These are phyloP conservation scores for Epichloe elymi DNA, from an alignment of 2,329 filamentous ascomycete species.

Conservation along the genomic window DNA sequence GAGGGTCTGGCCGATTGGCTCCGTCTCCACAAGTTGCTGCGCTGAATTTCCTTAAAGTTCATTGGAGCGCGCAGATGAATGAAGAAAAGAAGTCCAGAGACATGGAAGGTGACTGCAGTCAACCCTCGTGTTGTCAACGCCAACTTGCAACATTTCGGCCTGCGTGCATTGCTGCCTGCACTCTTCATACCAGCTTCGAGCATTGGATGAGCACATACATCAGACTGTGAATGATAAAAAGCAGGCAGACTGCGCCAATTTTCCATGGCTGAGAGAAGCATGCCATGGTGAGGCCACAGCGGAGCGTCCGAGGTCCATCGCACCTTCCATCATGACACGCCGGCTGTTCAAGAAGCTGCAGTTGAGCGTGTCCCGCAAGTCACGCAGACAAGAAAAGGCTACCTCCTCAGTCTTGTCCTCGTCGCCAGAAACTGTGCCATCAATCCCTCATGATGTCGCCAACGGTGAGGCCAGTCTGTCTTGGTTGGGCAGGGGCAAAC, in stretches of 20 bases:
- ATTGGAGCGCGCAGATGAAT: background rate
- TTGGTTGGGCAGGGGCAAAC: background rate
- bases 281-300: slow-evolving; percentile 2
- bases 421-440: slow-evolving; percentile 1
- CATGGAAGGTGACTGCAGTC: background rate
- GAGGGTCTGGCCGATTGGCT: no score
- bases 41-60: background rate
- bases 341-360: slow-evolving; percentile 6
- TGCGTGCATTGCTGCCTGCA: background rate
- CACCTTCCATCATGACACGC: slow-evolving; percentile 8
- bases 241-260: background rate
- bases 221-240: background rate
- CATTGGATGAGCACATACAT: background rate
- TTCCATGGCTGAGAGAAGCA: background rate
- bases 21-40: no score
- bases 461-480: slow-evolving; percentile 6
- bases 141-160: background rate
- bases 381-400: background rate
- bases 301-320: background rate
- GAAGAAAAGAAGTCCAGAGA: background rate
- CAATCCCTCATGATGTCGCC: slow-evolving; percentile 3
- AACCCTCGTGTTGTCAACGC: background rate
- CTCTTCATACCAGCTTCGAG: background rate
- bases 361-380: slow-evolving; percentile 2
- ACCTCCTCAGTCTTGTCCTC: background rate